Evolutionary conservation across 257 asterid species (phyloP).

Genomic region (Voacanga thouarsii): DNA sequence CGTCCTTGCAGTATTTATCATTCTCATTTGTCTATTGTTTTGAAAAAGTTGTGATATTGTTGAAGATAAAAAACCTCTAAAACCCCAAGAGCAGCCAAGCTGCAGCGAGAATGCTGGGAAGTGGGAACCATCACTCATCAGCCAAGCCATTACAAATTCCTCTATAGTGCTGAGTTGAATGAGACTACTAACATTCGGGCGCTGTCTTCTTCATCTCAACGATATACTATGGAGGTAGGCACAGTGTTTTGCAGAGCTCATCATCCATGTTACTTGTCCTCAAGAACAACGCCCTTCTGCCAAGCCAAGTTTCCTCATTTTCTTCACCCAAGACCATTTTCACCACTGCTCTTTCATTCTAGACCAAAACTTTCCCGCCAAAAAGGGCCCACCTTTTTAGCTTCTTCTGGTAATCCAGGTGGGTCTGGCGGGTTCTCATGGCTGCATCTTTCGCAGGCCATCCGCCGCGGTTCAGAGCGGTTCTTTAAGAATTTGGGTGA

Average conservation of each 20-base stretch:
- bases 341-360: slow-evolving; percentile 10
- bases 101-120: background rate
- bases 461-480: slow-evolving; percentile 57
- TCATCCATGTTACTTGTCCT: background rate
- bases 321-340: slow-evolving; percentile 16
- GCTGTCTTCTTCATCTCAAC: background rate
- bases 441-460: slow-evolving; percentile 56
- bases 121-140: background rate
- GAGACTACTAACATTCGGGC: background rate
- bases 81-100: background rate
- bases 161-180: background rate
- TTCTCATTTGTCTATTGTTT: background rate
- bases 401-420: slow-evolving; percentile 51
- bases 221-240: background rate
- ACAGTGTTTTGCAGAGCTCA: background rate
- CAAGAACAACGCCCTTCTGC: background rate
- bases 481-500: slow-evolving; percentile 64
- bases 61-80: background rate
- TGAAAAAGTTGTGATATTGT: background rate
- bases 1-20: background rate
- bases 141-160: background rate
- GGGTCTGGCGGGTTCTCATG: slow-evolving; percentile 64
- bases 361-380: slow-evolving; percentile 44
- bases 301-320: background rate
- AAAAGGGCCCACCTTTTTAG: slow-evolving; percentile 43